Percentiles rank a stretch among this genome's conserved stretches.
Conservation (phyloP, 139 green algal species). For the Haematococcus lacustris region DNA sequence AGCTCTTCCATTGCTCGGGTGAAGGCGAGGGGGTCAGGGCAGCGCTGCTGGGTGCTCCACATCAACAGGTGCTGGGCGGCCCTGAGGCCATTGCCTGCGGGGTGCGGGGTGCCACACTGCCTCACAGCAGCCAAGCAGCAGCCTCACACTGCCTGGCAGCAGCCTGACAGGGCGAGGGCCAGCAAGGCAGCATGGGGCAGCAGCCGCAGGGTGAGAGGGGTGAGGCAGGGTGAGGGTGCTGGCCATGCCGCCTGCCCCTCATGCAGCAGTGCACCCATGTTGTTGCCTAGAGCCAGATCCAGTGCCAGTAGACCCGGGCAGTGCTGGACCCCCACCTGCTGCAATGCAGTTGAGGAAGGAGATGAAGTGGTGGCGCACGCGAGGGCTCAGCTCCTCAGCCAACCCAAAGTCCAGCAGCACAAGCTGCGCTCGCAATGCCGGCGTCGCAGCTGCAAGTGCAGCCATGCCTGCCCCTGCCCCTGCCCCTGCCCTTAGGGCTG, state of each 20-base stretch:
- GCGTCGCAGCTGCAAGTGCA: neutral
- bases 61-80: constrained; percentile 67
- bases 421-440: constrained; percentile 39
- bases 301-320: no score
- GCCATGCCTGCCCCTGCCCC: no score
- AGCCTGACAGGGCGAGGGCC: no score
- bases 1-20: constrained; percentile 55
- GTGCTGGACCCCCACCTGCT: constrained; percentile 13
- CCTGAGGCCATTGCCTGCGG: constrained; percentile 48
- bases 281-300: no score
- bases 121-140: neutral
- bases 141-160: neutral
- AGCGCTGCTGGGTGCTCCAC: constrained; percentile 51
- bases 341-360: constrained; percentile 63
- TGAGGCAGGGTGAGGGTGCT: no score
- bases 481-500: no score
- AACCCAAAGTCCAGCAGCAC: constrained; percentile 83
- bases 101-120: neutral
- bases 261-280: no score
- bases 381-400: constrained; percentile 69
- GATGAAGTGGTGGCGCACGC: constrained; percentile 77
- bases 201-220: no score
- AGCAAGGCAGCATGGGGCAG: neutral
- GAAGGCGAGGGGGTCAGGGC: constrained; percentile 53
- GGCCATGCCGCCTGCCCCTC: no score